Percentiles rank a stretch among this genome's conserved stretches.
These are phyloP conservation scores for Raffaelea ambrosiae DNA, from an alignment of 2,329 filamentous ascomycete genomes.

Conservation along the genomic window DNA sequence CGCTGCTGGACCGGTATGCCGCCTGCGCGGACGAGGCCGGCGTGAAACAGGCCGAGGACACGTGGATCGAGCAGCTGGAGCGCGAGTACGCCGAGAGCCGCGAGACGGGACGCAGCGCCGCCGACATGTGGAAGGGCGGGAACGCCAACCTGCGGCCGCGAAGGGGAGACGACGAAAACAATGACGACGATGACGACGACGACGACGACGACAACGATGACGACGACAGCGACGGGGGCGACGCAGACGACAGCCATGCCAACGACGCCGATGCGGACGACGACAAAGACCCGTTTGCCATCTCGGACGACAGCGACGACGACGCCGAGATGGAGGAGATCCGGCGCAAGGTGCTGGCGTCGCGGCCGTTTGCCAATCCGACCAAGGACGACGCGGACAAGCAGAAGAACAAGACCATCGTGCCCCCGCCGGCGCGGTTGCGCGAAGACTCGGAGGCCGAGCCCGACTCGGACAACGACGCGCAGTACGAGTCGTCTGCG, in stretches of 20 bases:
- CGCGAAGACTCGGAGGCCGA: conserved; percentile 58
- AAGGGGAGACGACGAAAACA: too few relatives aligned
- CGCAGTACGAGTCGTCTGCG: conserved; percentile 6
- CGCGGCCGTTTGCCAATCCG: conserved; percentile 73
- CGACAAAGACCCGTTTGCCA: conserved; percentile 20
- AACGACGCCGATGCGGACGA: conserved; percentile 40
- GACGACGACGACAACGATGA: conserved; percentile 48
- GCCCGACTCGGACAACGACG: conserved; percentile 59
- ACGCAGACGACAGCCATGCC: conserved; percentile 10
- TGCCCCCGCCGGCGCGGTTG: conserved; percentile 38
- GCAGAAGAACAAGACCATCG: conserved; percentile 56
- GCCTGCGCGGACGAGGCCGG: conserved; percentile 72
- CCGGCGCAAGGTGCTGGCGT: conserved; percentile 78
- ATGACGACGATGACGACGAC: conserved; percentile 23
- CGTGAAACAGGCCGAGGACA: conserved; percentile 75
- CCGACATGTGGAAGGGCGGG: conserved; percentile 83
- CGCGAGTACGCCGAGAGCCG: conserved; percentile 78
- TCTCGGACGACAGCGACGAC: conserved; percentile 55
- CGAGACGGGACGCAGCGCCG: conserved; percentile 48
- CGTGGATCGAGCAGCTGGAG: conserved; percentile 86
- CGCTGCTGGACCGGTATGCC: conserved; percentile 75
- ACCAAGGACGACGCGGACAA: conserved; percentile 26
- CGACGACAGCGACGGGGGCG: conserved; percentile 32
- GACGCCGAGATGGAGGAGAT: conserved; percentile 77
- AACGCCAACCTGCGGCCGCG: conserved; percentile 64